Evolutionary conservation across 2,329 filamentous ascomycete species (phyloP).

Genomic region (Akanthomyces muscarius): DNA sequence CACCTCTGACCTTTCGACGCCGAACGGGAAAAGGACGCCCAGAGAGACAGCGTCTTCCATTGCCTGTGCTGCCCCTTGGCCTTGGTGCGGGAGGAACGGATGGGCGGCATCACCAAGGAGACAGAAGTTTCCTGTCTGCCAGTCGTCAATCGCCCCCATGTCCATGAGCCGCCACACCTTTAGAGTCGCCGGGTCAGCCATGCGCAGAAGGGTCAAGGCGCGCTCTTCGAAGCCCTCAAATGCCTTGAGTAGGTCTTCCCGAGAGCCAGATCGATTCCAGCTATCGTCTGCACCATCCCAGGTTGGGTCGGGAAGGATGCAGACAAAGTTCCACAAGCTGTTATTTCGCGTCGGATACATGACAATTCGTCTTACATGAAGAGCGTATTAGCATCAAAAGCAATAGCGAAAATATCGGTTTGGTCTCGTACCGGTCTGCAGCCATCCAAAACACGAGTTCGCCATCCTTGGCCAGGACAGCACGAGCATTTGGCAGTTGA

Average conservation of each 20-base stretch:
- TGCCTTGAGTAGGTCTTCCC: conserved; percentile 37
- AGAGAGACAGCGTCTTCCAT: conserved; percentile 64
- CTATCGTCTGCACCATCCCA: conserved; percentile 22
- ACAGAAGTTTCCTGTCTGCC: conserved; percentile 50
- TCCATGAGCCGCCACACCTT: conserved; percentile 60
- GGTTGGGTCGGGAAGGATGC: conserved; percentile 42
- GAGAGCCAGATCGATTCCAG: conserved; percentile 37
- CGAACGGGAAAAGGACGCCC: conserved; percentile 49
- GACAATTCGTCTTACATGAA: conserved; percentile 44
- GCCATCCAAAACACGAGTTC: not conserved
- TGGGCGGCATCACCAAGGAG: conserved; percentile 66
- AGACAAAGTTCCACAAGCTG: conserved; percentile 45
- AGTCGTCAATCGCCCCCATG: conserved; percentile 55
- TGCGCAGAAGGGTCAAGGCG: conserved; percentile 37
- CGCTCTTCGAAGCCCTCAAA: conserved; percentile 38
- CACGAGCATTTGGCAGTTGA: too few species aligned
- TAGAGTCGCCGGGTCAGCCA: conserved; percentile 41
- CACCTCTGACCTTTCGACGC: conserved; percentile 43
- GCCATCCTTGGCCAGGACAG: too few species aligned
- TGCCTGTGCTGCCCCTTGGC: conserved; percentile 52
- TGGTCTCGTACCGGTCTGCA: not conserved
- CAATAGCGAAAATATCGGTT: too few species aligned
- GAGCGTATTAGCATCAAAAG: too few species aligned
- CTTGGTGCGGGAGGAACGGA: conserved; percentile 53
- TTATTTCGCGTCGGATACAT: conserved; percentile 46